Evolutionary conservation across 2,329 filamentous ascomycete species (phyloP), one percentile per base, ranked within the genome.

Genomic region (Fusarium anguioides): DNA sequence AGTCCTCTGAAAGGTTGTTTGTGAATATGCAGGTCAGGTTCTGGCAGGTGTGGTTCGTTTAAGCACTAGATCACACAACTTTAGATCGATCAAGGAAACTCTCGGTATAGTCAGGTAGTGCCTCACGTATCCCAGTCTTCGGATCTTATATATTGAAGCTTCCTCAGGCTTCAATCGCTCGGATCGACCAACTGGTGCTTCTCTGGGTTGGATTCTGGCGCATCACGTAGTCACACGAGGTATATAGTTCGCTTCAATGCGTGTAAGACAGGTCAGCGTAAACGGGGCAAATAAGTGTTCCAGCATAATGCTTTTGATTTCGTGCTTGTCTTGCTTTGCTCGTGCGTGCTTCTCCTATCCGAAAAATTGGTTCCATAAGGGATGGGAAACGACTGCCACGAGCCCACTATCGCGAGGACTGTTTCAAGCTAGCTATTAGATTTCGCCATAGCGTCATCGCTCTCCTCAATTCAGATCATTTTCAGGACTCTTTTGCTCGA

Each of bases 391-490:
- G 66, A 54, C 59, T 60, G 60, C 66, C 57, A 72, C 68, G 66
- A 73, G 66, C 70, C 71, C 72, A 74, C 72, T 73, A 73, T 71
- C 64, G 70, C 59, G 70, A 75, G 60, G 73, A 75, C 73, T 74
- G 67, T 75, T 75, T 73, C 74, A 75, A 75, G 74, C 74, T 75
- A 74, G 74, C 74, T 75, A 75, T 75, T 75, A 74, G 73, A 75
- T 75, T 75, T 75, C 74, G 73, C 74, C 71, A 75, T 75, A 75
- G 74, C 74, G 69, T 75, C 70, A 72, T 75, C 72, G 74, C 74
- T 75, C 74, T 74, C 69, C 49, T 73, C 72, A 73, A 73, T 72
- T 74, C 68, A 72, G 72, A 67, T 67, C 64, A 61, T 71, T 65
- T 61, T 64, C 58, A 49, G 64, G 31, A 37, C 57, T 54, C 58